A percentile compares a stretch with the other conserved stretches of the same genome.
Evolutionary conservation across 73 alveolate species (phyloP).

Genomic region (Tetrahymena malaccensis): DNA sequence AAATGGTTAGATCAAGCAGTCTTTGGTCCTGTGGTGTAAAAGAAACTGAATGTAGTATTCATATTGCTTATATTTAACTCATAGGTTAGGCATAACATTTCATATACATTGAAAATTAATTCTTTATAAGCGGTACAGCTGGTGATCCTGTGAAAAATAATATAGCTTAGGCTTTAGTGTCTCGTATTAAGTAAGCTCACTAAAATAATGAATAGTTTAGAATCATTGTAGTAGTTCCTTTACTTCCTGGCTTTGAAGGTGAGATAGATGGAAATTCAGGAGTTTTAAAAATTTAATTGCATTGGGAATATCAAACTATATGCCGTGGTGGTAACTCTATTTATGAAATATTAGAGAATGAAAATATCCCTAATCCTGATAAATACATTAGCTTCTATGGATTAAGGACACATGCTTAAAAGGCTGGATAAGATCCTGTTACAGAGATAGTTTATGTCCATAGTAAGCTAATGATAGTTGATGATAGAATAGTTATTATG

Average conservation of each 20-base stretch:
- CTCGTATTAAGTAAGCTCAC: conserved; percentile 70
- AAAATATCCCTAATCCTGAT: conserved; percentile 62
- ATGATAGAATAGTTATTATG: conserved; percentile 74
- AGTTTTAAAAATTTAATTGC: conserved; percentile 58
- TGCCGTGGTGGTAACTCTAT: conserved; percentile 57
- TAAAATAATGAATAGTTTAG: conserved; percentile 51
- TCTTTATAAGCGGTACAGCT: conserved; percentile 54
- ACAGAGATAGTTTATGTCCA: conserved; percentile 87
- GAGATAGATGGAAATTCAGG: conserved; percentile 61
- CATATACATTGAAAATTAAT: conserved; percentile 86
- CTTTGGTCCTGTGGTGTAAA: conserved; percentile 77
- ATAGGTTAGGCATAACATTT: conserved; percentile 69
- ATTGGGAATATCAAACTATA: conserved; percentile 64
- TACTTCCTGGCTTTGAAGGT: conserved; percentile 94
- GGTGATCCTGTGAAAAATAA: conserved; percentile 60
- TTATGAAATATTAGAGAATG: conserved; percentile 45
- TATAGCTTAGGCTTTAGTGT: conserved; percentile 65
- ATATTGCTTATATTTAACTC: conserved; percentile 70
- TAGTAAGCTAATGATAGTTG: conserved; percentile 87
- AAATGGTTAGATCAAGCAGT: conserved; percentile 45
- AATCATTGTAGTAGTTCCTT: conserved; percentile 78
- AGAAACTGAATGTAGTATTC: conserved; percentile 67
- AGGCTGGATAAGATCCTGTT: conserved; percentile 43
- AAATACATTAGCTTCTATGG: conserved; percentile 75
- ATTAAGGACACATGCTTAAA: conserved; percentile 71